Evolutionary conservation across 2,329 filamentous ascomycete genomes (phyloP), one percentile per base, ranked within the genome.

Genomic region (Rhinocladiella mackenziei): DNA sequence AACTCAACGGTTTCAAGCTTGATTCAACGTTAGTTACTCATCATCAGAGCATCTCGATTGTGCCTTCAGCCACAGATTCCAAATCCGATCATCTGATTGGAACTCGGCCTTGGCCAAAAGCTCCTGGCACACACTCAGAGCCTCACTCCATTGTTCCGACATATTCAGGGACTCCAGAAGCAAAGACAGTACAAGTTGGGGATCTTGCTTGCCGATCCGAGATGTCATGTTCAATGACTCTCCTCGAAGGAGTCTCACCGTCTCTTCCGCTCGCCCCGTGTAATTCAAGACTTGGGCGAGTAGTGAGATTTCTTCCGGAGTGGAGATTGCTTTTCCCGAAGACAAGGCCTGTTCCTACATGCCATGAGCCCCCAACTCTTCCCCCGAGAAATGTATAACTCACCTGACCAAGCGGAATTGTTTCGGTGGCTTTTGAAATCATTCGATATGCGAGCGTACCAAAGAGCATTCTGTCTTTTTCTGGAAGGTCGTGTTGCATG

Each of bases 381-480:
- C 17, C 13, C 32, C 10, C 34, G 29, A 20, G 11, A 22, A 13
- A 28, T 20, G 35, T 47, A 31, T 6, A 39, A 51, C 65, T 54
- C 66, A 73, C 69, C 51, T 66, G 63, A 51, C 68, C 63, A 19
- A 57, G 53, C n/a, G 68, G 66, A 31, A 70, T 67, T 23, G 61
- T 65, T 5, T 65, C 62, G 9, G 66, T 69, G 30, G 71, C 68
- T 48, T 73, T 73, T 5, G 66, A 66, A 11, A 70, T 61, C 66
- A 73, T 71, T 26, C 70, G 68, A 53, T 71, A 73, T 20, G 70
- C 71, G 40, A 74, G 57, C n/a, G 66, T 70, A n/a, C 69, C 69
- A 51, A 72, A 73, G 6, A 74, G 58, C 43, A 66, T 68, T 37
- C 64, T 61, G 15, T 72, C 69, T 20, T 60, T 58, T 9, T 70